Evolutionary conservation across 257 asterid genomes (phyloP), one percentile per base, ranked within the genome.

Genomic region (Prunella vulgaris): DNA sequence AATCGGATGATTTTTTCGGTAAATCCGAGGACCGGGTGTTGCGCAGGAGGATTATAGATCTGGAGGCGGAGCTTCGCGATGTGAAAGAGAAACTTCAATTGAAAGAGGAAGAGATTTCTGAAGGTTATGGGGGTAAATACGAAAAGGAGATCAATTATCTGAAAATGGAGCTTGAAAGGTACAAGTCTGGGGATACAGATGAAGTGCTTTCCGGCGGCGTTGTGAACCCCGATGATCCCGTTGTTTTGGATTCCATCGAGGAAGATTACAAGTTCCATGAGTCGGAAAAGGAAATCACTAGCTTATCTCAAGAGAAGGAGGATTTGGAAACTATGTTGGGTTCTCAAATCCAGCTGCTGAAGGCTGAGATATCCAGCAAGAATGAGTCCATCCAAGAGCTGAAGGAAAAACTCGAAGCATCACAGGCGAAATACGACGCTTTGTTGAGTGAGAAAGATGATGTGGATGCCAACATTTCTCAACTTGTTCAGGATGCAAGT

Each of bases 1-100:
- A 90, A 65, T 81, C 88, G 0, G 96, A 85, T 78, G 95, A 81
- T 57, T 86, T 87, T 3, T 86, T 91, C 1, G 80, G 83, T 12
- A 78, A 77, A 58, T 54, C 48, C 1, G 94, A 81, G 65, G 93
- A 84, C 49, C 86, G 77, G 24, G 87, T 73, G 22, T 28, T 81
- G 61, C 84, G 85, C 3, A 62, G 61, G 80, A 84, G 67, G 81
- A 77, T 83, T 60, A 48, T 65, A 15, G 87, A 86, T 14, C 81
- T 84, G 28, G 93, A 87, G 60, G 81, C 28, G 2, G 95, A 87
- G 81, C 87, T 84, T 35, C 87, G 73, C 0, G 88, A 81, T 17
- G 81, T 75, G 27, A 84, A 80, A 48, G 90, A 88, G 66, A 86
- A 84, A 76, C 80, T 80, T 42, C 77, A 56, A 32, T 38, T 52